Conservation (phyloP, 192 early-diverging fungal species). For the Linderina pennispora region DNA sequence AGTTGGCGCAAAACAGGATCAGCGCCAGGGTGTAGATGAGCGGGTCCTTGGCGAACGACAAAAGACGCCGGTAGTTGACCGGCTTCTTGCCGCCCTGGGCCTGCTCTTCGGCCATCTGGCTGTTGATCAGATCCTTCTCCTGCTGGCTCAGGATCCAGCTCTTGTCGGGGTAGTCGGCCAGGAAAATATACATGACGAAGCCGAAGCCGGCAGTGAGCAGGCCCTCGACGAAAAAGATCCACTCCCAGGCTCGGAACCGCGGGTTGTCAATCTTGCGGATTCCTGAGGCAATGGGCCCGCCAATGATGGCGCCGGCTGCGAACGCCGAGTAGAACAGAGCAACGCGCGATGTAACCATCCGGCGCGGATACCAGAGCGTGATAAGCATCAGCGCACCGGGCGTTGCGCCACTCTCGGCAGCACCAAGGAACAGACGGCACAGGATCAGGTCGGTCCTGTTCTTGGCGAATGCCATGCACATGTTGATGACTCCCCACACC, state of each 20-base stretch:
- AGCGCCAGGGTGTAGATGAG: constrained; percentile 29
- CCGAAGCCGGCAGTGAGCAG: constrained; percentile 29
- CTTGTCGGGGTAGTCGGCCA: constrained; percentile 34
- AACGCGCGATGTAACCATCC: constrained; percentile 37
- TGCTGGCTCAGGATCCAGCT: constrained; percentile 25
- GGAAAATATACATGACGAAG: constrained; percentile 20
- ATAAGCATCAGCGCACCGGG: constrained; percentile 39
- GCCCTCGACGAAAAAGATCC: constrained; percentile 45
- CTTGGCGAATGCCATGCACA: constrained; percentile 45
- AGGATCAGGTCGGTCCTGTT: constrained; percentile 30
- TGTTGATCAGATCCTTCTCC: constrained; percentile 23
- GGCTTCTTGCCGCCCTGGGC: constrained; percentile 25
- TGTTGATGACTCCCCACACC: constrained; percentile 41
- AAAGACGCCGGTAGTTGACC: constrained; percentile 16
- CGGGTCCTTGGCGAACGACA: constrained; percentile 15
- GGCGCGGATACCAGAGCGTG: constrained; percentile 39
- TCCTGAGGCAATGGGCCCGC: constrained; percentile 35
- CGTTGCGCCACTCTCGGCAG: constrained; percentile 37
- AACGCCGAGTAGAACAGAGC: constrained; percentile 39
- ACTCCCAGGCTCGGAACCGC: constrained; percentile 27
- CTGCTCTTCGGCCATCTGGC: constrained; percentile 26
- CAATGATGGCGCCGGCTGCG: constrained; percentile 29
- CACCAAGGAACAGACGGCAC: constrained; percentile 37
- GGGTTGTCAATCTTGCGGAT: constrained; percentile 31
- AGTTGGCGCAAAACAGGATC: constrained; percentile 34